These are phyloP conservation scores for Wallacemonas collosoma DNA, from an alignment of 208 protist genomes.

Conservation along the genomic window DNA sequence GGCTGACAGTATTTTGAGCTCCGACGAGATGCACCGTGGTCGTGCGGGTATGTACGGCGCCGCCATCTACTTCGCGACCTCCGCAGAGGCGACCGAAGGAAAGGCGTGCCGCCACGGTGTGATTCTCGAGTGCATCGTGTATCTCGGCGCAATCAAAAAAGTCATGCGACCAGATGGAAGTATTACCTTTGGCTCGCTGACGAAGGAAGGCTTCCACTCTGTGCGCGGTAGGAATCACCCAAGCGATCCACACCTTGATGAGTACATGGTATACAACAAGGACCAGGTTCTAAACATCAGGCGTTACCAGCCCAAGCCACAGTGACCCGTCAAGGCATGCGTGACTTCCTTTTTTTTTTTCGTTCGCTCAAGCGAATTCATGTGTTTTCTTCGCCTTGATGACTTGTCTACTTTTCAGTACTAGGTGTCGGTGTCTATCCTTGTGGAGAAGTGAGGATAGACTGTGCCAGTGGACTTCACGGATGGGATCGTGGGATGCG, in stretches of 20 bases:
- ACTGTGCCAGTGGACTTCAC: too few relatives aligned
- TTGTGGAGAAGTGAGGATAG: too few relatives aligned
- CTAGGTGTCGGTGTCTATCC: too few relatives aligned
- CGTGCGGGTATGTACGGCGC: neutral
- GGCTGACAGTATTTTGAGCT: neutral
- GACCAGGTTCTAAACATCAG: conserved; percentile 8
- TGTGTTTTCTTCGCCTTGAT: too few relatives aligned
- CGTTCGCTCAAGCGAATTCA: too few relatives aligned
- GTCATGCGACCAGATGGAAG: neutral
- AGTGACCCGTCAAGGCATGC: too few relatives aligned
- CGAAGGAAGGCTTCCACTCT: conserved; percentile 1
- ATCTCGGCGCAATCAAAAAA: neutral
- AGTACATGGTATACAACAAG: conserved; percentile 5
- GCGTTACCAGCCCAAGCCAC: neutral
- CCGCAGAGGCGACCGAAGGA: neutral
- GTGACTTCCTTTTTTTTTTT: too few relatives aligned
- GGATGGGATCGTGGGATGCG: too few relatives aligned
- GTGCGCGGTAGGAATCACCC: neutral
- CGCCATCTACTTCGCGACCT: conserved; percentile 7
- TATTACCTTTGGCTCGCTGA: neutral
- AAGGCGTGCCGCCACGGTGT: neutral
- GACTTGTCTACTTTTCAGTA: too few relatives aligned
- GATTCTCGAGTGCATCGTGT: conserved; percentile 16
- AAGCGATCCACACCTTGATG: neutral
- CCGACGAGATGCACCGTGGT: neutral